These are phyloP conservation scores for Nyssa sinensis DNA, from an alignment of 148 eudicot species.

Conservation along the genomic window DNA sequence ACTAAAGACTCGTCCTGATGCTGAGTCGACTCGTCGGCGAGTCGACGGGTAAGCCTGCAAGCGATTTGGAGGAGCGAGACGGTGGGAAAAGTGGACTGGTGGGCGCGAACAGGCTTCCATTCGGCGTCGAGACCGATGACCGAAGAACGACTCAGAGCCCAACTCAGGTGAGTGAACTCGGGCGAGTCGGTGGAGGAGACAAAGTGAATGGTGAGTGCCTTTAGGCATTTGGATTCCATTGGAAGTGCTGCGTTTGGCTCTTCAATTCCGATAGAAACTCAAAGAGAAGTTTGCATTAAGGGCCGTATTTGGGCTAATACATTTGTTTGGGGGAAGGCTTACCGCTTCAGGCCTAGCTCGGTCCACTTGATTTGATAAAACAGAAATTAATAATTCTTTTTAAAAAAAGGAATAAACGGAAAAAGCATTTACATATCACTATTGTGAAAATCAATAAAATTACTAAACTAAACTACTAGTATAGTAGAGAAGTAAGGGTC, in stretches of 20 bases:
- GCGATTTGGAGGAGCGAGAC: constrained; percentile 93
- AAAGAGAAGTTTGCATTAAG: no score
- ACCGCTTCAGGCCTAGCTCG: no score
- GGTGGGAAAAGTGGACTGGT: constrained; percentile 46
- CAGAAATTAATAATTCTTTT: no score
- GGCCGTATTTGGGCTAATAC: no score
- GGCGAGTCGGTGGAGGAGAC: constrained; percentile 57
- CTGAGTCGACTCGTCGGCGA: constrained; percentile 6
- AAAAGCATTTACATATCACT: no score
- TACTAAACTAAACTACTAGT: no score
- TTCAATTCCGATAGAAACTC: no score
- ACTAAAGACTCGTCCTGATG: not conserved
- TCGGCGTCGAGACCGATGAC: constrained; percentile 57
- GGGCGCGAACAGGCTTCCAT: constrained; percentile 54
- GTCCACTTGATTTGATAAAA: no score
- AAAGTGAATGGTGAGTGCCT: constrained; percentile 24
- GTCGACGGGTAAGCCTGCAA: constrained; percentile 74
- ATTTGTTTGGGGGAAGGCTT: no score
- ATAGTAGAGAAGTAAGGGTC: no score
- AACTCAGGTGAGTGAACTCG: constrained; percentile 48
- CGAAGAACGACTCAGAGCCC: constrained; percentile 47
- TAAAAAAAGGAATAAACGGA: no score
- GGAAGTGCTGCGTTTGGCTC: not conserved
- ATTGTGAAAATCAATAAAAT: no score
- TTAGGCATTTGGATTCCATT: constrained; percentile 19